A percentile compares a stretch with the other conserved stretches of the same genome.
Conservation (phyloP, 1,139 yeast genomes). For the Magnusiomyces sp. region DNA sequence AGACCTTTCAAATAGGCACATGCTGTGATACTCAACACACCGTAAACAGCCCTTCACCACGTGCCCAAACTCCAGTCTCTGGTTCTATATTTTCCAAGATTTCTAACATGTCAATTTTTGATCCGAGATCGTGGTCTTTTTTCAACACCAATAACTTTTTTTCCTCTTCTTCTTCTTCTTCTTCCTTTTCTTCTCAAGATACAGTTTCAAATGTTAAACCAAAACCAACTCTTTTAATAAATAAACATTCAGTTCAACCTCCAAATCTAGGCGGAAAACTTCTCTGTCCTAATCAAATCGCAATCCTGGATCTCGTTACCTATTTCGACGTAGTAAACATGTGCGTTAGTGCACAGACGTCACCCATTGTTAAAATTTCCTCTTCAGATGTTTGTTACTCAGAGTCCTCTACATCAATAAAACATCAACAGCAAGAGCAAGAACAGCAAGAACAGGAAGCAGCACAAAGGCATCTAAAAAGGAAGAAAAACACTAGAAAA, state of each 20-base stretch:
- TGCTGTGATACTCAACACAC: neutral
- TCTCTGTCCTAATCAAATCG: slow-evolving; percentile 3
- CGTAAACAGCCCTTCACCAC: no score
- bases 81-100: no score
- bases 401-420: neutral
- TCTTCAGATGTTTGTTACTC: slow-evolving; percentile 3
- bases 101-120: no score
- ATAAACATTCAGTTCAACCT: neutral
- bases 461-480: neutral
- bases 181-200: neutral
- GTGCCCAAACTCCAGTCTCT: no score
- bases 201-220: neutral
- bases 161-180: neutral
- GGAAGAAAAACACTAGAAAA: neutral
- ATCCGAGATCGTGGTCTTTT: no score
- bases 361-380: neutral
- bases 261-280: neutral
- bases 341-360: slow-evolving; percentile 5
- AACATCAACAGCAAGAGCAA: neutral
- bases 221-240: neutral
- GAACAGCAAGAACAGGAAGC: neutral
- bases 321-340: slow-evolving; percentile 11
- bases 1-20: no score
- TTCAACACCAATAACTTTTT: neutral
- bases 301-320: slow-evolving; percentile 9